A percentile compares a stretch with the other conserved stretches of the same genome.
These are phyloP conservation scores for Fusarium sp. DNA, from an alignment of 2,329 filamentous ascomycete genomes.

Conservation along the genomic window DNA sequence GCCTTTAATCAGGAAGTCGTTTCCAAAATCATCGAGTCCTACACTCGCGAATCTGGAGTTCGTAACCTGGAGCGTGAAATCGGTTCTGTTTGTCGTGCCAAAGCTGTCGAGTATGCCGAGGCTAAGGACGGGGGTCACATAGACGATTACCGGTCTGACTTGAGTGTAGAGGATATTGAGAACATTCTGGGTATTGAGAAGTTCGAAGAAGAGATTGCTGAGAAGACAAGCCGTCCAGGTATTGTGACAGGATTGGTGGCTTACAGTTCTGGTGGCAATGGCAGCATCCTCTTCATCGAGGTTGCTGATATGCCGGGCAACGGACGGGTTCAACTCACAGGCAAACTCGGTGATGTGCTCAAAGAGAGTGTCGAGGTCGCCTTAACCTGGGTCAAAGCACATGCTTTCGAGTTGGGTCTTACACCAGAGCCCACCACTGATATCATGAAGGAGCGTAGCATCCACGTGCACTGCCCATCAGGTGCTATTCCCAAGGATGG, in stretches of 20 bases:
- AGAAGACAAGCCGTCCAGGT: conserved; percentile 84
- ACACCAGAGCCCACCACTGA: conserved; percentile 85
- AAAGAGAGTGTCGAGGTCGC: conserved; percentile 98
- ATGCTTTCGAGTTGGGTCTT: conserved; percentile 90
- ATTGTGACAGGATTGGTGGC: conserved; percentile 97
- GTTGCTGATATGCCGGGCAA: conserved; percentile 96
- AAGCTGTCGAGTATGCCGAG: conserved; percentile 95
- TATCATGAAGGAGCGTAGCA: conserved; percentile 93
- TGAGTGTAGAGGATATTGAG: conserved; percentile 86
- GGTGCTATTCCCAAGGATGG: conserved; percentile 97
- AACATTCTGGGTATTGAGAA: conserved; percentile 91
- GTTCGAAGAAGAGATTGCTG: conserved; percentile 95
- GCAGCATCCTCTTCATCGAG: conserved; percentile 97
- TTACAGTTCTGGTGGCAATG: conserved; percentile 92
- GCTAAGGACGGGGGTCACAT: conserved; percentile 80
- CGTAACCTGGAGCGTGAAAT: conserved; percentile 97
- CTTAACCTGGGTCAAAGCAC: conserved; percentile 95
- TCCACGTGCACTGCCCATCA: conserved; percentile 96
- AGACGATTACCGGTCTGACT: conserved; percentile 77
- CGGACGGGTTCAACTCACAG: conserved; percentile 93
- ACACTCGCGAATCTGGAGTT: conserved; percentile 96
- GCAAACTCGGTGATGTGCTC: conserved; percentile 94
- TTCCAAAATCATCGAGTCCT: conserved; percentile 94
- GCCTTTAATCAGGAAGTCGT: conserved; percentile 84
- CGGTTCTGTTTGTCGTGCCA: conserved; percentile 91